phyloP scores from a whole-genome alignment of 164 flowering plant genomes.

The Chloranthus sessilifolius region DNA sequence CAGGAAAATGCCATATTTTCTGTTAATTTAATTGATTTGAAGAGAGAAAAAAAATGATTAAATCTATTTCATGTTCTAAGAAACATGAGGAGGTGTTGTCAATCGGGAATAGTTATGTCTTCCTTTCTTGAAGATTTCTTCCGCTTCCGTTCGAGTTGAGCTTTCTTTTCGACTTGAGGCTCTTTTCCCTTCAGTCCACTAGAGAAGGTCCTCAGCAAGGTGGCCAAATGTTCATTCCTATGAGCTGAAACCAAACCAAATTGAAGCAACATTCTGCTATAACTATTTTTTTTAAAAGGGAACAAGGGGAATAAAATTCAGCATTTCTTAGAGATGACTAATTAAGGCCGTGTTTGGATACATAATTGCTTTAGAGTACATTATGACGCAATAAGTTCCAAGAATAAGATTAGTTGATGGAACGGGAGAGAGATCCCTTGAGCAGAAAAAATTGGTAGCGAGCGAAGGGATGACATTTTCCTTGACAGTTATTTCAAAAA shows the following conservation, averaged over 20 bases:
- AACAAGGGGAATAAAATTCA: neutral
- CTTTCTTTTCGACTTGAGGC: conserved; percentile 65
- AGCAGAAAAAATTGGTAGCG: too few species aligned
- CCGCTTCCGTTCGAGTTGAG: conserved; percentile 69
- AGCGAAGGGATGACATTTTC: too few species aligned
- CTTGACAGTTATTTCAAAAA: too few species aligned
- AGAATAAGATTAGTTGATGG: too few species aligned
- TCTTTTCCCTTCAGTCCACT: conserved; percentile 69
- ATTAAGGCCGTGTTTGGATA: neutral
- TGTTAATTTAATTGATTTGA: too few species aligned
- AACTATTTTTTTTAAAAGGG: too few species aligned
- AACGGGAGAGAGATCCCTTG: too few species aligned
- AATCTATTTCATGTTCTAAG: too few species aligned
- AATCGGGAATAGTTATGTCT: conserved; percentile 34
- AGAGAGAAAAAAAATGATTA: too few species aligned
- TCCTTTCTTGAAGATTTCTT: conserved; percentile 59
- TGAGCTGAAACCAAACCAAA: conserved; percentile 64
- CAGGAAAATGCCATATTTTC: too few species aligned
- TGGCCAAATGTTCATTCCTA: conserved; percentile 68
- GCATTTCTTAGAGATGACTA: neutral
- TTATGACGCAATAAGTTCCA: too few species aligned
- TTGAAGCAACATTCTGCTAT: neutral
- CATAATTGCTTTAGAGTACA: neutral
- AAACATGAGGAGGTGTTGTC: conserved; percentile 27
- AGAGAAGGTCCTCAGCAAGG: conserved; percentile 51